phyloP scores from a whole-genome alignment of 306 rosid genomes.

The Medicago arabica region DNA sequence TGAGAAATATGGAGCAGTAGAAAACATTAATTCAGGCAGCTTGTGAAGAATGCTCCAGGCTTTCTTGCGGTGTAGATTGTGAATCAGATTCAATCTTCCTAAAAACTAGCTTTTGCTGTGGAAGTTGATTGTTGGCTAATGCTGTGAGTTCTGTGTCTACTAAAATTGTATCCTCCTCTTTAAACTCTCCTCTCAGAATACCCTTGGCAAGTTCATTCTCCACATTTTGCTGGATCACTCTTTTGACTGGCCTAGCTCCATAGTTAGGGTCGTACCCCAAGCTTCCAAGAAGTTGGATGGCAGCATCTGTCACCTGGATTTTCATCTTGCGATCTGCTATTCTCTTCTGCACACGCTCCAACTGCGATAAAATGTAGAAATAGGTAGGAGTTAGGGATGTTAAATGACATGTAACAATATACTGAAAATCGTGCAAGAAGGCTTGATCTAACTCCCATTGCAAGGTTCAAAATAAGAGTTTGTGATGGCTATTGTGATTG shows the following conservation, averaged over 20 bases:
- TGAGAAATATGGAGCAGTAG: neutral
- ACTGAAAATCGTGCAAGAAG: neutral
- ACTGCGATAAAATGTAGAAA: slow-evolving; percentile 14
- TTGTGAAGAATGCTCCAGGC: slow-evolving; percentile 54
- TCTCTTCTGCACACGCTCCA: slow-evolving; percentile 87
- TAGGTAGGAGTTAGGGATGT: neutral
- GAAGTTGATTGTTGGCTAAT: slow-evolving; percentile 76
- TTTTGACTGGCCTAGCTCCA: slow-evolving; percentile 96
- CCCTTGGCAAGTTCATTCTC: slow-evolving; percentile 97
- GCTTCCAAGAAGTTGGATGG: slow-evolving; percentile 79
- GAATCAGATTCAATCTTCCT: slow-evolving; percentile 52
- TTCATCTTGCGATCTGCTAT: slow-evolving; percentile 85
- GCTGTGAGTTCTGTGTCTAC: slow-evolving; percentile 82
- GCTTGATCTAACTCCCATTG: too few relatives aligned
- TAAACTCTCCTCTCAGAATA: slow-evolving; percentile 87
- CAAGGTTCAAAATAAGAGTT: neutral
- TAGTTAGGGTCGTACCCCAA: slow-evolving; percentile 94
- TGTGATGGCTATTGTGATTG: neutral
- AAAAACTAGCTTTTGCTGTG: slow-evolving; percentile 80
- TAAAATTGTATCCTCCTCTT: slow-evolving; percentile 72
- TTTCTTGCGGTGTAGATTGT: slow-evolving; percentile 49
- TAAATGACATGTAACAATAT: neutral
- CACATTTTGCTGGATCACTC: slow-evolving; percentile 91
- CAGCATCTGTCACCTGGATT: slow-evolving; percentile 74
- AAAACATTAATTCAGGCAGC: slow-evolving; percentile 41